phyloP scores from a whole-genome alignment of 306 rosid genomes.

The Cicer arietinum region DNA sequence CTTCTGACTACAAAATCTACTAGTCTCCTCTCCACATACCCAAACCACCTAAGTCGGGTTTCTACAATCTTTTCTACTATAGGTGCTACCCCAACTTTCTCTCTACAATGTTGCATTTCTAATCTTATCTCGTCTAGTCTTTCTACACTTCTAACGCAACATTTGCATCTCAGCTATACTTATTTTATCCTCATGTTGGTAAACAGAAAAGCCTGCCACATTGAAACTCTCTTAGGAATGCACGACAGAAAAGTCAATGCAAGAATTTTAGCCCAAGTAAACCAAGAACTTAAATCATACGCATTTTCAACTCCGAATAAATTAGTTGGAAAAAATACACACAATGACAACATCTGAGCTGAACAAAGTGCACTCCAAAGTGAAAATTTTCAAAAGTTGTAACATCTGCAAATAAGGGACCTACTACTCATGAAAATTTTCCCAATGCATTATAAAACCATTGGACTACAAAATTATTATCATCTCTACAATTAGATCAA shows the following conservation, averaged over 20 bases:
- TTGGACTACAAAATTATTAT: not conserved
- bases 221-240: conserved; percentile 2
- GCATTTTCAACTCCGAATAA: conserved; percentile 18
- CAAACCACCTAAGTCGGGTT: too few species aligned
- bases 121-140: too few species aligned
- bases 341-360: conserved; percentile 6
- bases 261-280: not conserved
- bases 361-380: not conserved
- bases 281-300: not conserved
- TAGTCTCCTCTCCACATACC: too few species aligned
- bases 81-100: too few species aligned
- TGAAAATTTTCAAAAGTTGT: not conserved
- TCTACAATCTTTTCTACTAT: too few species aligned
- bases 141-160: too few species aligned
- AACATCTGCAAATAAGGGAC: conserved; percentile 6
- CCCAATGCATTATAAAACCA: not conserved
- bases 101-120: too few species aligned
- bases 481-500: conserved; percentile 22
- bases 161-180: too few species aligned
- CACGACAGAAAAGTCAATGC: conserved; percentile 13
- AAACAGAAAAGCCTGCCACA: not conserved
- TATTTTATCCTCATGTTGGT: too few species aligned
- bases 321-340: not conserved
- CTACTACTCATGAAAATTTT: conserved; percentile 20
- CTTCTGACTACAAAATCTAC: too few species aligned